phyloP scores from a whole-genome alignment of 495 filamentous ascomycete genomes.

The Evansstolkia leycettana region DNA sequence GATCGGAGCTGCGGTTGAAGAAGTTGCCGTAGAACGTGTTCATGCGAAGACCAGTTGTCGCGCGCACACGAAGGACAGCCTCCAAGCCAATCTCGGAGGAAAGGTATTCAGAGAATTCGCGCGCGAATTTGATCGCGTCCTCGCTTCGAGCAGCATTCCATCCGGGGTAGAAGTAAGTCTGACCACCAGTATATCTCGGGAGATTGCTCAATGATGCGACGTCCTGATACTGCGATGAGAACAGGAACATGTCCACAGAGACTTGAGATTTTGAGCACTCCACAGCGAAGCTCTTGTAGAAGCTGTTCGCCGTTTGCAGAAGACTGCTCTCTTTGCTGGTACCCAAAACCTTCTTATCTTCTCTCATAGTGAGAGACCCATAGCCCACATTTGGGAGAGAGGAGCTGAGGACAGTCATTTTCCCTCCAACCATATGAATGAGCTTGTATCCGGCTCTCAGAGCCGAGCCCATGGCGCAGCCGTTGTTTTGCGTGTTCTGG shows the following conservation, averaged over 20 bases:
- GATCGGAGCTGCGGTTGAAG: conserved; percentile 93
- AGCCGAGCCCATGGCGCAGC: conserved; percentile 86
- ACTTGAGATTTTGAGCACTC: conserved; percentile 98
- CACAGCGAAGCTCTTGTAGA: conserved; percentile 98
- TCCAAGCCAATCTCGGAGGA: conserved; percentile 93
- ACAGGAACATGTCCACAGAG: conserved; percentile 98
- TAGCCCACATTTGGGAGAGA: conserved; percentile 83
- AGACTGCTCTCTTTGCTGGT: conserved; percentile 82
- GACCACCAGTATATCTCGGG: conserved; percentile 90
- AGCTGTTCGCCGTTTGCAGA: conserved; percentile 82
- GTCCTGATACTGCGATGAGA: conserved; percentile 93
- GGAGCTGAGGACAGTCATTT: conserved; percentile 81
- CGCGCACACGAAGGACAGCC: conserved; percentile 88
- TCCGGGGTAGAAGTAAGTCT: conserved; percentile 96
- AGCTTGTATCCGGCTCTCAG: conserved; percentile 88
- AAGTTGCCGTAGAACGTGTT: conserved; percentile 98
- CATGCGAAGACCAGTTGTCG: conserved; percentile 91
- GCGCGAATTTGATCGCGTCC: conserved; percentile 94
- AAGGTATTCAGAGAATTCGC: conserved; percentile 91
- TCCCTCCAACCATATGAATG: conserved; percentile 85
- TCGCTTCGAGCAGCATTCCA: conserved; percentile 91
- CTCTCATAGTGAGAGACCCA: conserved; percentile 84
- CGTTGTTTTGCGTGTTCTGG: conserved; percentile 75
- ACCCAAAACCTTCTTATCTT: conserved; percentile 93
- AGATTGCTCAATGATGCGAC: conserved; percentile 91